Evolutionary conservation across 2,329 filamentous ascomycete genomes (phyloP).

Genomic region (Colletotrichum falcatum): DNA sequence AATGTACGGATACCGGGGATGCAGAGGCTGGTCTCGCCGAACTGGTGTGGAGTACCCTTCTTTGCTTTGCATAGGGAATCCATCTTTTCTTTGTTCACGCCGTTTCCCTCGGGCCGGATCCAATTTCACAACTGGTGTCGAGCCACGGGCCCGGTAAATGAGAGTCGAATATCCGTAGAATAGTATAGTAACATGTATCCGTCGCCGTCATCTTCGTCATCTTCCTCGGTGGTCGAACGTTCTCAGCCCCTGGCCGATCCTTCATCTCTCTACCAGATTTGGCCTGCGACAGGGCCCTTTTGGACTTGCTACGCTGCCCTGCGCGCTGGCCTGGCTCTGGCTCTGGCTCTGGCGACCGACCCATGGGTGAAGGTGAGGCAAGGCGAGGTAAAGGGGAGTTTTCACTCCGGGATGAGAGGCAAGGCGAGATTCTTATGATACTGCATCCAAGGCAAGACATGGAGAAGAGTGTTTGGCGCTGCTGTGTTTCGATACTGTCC

Average conservation of each 20-base stretch:
- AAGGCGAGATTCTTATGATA: neutral
- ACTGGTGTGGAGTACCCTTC: conserved; percentile 2
- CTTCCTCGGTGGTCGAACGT: conserved; percentile 6
- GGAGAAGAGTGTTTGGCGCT: neutral
- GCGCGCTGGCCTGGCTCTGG: conserved; percentile 1
- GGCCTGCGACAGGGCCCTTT: conserved; percentile 26
- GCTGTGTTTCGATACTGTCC: conserved; percentile 1
- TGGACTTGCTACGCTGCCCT: conserved; percentile 16
- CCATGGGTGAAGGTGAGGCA: neutral
- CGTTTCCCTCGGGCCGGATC: conserved; percentile 19
- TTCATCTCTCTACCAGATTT: conserved; percentile 36
- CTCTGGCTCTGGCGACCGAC: neutral
- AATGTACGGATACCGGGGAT: neutral
- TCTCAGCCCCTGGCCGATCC: conserved; percentile 19
- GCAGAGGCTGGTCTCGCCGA: neutral
- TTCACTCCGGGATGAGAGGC: neutral
- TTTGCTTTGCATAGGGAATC: conserved; percentile 7
- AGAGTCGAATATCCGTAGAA: too few relatives aligned
- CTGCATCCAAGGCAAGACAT: neutral
- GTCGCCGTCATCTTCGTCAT: neutral
- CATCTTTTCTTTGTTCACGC: conserved; percentile 12
- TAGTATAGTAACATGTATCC: neutral
- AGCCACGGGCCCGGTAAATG: conserved; percentile 28
- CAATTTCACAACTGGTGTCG: conserved; percentile 23
- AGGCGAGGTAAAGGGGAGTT: neutral